Conservation (phyloP, 306 rosid genomes). For the Ormosia emarginata region DNA sequence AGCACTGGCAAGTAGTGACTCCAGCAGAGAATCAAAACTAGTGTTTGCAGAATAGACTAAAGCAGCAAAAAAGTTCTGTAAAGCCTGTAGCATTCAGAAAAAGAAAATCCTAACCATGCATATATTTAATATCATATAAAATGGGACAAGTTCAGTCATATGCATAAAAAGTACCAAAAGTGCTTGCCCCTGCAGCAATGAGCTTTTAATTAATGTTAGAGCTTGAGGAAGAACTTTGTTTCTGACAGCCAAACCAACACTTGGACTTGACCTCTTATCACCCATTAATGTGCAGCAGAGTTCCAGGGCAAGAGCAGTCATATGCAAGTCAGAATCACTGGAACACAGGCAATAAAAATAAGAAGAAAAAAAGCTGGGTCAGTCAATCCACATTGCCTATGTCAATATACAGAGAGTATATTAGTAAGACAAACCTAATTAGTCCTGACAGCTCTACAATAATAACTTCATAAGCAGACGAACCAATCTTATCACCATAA, state of each 20-base stretch:
- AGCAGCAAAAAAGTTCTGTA: constrained; percentile 87
- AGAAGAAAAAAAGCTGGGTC: constrained; percentile 2
- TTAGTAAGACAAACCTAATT: constrained; percentile 64
- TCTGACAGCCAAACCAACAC: constrained; percentile 85
- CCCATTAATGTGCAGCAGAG: constrained; percentile 95
- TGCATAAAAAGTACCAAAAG: constrained; percentile 57
- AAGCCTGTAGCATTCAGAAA: constrained; percentile 58
- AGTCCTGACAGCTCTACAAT: constrained; percentile 85
- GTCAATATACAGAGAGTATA: constrained; percentile 2
- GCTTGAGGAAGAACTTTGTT: constrained; percentile 99
- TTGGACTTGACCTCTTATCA: constrained; percentile 82
- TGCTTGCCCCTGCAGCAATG: constrained; percentile 97
- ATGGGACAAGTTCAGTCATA: constrained; percentile 4
- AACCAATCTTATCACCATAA: constrained; percentile 87
- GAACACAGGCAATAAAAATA: constrained; percentile 16
- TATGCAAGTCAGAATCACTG: constrained; percentile 99
- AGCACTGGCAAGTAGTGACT: constrained; percentile 86
- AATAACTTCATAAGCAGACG: constrained; percentile 91
- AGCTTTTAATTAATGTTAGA: constrained; percentile 75
- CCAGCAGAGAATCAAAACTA: constrained; percentile 86
- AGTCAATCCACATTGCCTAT: constrained; percentile 11
- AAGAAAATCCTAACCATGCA: constrained; percentile 23
- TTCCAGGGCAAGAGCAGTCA: constrained; percentile 98
- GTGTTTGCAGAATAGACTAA: constrained; percentile 92
- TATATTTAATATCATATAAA: constrained; percentile 2